Evolutionary conservation across 1,284 basidiomycete species (phyloP), one percentile per base, ranked within the genome.

Genomic region (Schizophyllum amplum): DNA sequence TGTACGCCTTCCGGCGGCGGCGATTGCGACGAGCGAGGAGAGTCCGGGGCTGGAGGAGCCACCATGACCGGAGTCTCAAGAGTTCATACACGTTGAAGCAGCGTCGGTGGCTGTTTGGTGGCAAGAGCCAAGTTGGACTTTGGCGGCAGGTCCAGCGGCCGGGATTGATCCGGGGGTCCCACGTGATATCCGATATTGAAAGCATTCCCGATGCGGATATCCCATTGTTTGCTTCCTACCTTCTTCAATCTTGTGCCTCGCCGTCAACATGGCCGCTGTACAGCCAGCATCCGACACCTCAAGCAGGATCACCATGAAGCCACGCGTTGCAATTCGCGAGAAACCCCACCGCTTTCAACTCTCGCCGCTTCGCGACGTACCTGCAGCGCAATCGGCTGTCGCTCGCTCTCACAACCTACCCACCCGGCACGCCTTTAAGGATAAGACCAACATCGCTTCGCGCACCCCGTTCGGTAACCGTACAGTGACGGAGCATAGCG

Each of bases 1-100:
- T 88, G 86, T 0, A 71, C 48, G 1, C 87, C 87, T 1, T 75
- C 65, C 4, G 87, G 87, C 0, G 83, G 76, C 24, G 87, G 85
- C 17, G 87, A 87, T 65, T 87, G 80, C 0, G 85, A 84, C 11
- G 80, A 75, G 51, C 86, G 77, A 1, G 86, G 86, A 55, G 87
- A 90, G 66, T 90, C 87, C 23, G 84, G 84, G 4, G 82, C 84
- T 7, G 60, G 47, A 11, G 24, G 21, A 50, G 48, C 21, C 48
- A 24, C 21, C 48, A 50, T 50, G 13, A 50, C 22, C n/a, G n/a
- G n/a, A n/a, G n/a, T n/a, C n/a, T n/a, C n/a, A n/a, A n/a, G n/a
- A n/a, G n/a, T n/a, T n/a, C n/a, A n/a, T n/a, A n/a, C n/a, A n/a
- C n/a, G n/a, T n/a, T n/a, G n/a, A n/a, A n/a, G n/a, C n/a, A n/a